phyloP scores from a whole-genome alignment of 148 eudicot genomes.

The Amaranthus cruentus region DNA sequence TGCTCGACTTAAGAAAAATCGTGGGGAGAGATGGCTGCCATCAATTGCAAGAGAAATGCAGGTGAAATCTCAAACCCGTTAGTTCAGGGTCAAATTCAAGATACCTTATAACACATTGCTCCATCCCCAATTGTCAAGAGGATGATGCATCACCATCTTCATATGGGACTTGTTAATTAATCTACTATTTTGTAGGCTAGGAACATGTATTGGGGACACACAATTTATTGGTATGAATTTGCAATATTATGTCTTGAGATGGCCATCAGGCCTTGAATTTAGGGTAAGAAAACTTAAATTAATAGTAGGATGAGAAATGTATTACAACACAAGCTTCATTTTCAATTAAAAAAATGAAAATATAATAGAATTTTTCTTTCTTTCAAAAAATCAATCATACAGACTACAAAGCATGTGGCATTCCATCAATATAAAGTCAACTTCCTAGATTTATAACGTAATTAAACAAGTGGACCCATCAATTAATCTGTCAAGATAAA shows the following conservation, averaged over 20 bases:
- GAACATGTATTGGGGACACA: neutral
- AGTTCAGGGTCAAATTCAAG: neutral
- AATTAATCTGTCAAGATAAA: neutral
- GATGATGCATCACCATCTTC: neutral
- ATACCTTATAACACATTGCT: neutral
- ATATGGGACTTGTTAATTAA: neutral
- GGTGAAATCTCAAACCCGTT: constrained; percentile 20
- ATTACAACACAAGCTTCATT: too few relatives aligned
- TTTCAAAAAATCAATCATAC: neutral
- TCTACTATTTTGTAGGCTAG: constrained; percentile 7
- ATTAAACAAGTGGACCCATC: constrained; percentile 6
- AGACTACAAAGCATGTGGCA: neutral
- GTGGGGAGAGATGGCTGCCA: constrained; percentile 87
- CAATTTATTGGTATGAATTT: neutral
- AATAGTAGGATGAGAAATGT: too few relatives aligned
- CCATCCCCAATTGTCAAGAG: neutral
- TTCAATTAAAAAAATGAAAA: too few relatives aligned
- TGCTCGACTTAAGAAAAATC: constrained; percentile 50
- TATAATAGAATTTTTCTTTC: too few relatives aligned
- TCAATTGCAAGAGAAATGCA: constrained; percentile 61
- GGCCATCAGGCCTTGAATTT: too few relatives aligned
- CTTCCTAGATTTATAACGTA: neutral
- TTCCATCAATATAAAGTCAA: neutral
- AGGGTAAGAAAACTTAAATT: too few relatives aligned
- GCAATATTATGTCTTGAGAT: too few relatives aligned